phyloP scores from a whole-genome alignment of 2,329 filamentous ascomycete genomes.

The Sporothrix globosa region DNA sequence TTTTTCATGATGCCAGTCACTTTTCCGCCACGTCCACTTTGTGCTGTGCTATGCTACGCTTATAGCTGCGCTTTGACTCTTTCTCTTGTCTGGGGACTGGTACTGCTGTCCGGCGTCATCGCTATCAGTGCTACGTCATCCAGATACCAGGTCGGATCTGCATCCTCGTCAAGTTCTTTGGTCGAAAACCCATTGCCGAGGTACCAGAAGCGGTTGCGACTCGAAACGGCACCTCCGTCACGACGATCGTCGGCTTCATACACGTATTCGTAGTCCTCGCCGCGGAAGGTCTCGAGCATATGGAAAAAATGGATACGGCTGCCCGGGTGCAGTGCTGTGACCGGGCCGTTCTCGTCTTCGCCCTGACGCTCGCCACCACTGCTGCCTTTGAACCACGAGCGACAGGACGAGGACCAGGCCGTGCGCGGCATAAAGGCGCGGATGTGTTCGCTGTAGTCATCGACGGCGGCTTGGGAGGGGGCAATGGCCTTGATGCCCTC shows the following conservation, averaged over 20 bases:
- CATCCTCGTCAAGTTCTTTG: constrained; percentile 47
- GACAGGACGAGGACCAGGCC: constrained; percentile 52
- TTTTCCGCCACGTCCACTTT: neutral
- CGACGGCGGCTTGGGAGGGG: constrained; percentile 52
- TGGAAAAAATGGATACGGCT: constrained; percentile 57
- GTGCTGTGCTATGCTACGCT: neutral
- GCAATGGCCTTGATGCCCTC: constrained; percentile 53
- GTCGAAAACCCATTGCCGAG: constrained; percentile 58
- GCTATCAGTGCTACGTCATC: constrained; percentile 34
- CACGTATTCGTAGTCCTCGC: constrained; percentile 58
- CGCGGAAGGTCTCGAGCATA: constrained; percentile 55
- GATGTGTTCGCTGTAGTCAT: constrained; percentile 56
- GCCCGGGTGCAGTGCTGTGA: constrained; percentile 56
- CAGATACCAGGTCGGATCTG: constrained; percentile 52
- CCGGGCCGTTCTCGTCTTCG: constrained; percentile 49
- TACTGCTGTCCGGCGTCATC: neutral
- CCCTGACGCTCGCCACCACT: constrained; percentile 38
- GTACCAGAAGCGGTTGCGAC: constrained; percentile 53
- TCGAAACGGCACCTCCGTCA: constrained; percentile 33
- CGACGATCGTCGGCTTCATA: constrained; percentile 42
- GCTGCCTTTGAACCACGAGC: constrained; percentile 58
- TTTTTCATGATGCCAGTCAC: neutral
- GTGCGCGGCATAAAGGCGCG: constrained; percentile 57
- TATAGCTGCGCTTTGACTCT: neutral
- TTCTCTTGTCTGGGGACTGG: neutral